phyloP scores from a whole-genome alignment of 768 basidiomycete genomes.

The Panaeolus cyanescens region DNA sequence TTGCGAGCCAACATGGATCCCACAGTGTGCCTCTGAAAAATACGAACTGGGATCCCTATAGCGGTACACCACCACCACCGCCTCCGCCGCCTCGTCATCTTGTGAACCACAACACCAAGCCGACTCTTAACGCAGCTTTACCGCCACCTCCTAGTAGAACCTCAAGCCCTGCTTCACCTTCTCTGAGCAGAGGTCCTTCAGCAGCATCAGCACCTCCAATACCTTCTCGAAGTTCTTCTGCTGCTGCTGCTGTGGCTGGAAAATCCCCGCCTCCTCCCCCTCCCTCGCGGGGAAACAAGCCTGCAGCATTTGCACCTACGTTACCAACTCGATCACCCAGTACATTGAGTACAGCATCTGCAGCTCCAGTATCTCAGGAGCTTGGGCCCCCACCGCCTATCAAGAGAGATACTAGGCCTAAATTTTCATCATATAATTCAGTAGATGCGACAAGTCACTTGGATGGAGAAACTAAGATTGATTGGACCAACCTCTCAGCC shows the following conservation, averaged over 20 bases:
- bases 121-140: conserved; percentile 20
- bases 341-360: conserved; percentile 11
- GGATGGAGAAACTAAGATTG: conserved; percentile 37
- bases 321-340: conserved; percentile 19
- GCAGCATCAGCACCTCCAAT: conserved; percentile 18
- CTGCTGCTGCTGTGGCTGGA: neutral
- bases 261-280: conserved; percentile 22
- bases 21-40: conserved; percentile 59
- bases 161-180: conserved; percentile 16
- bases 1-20: neutral
- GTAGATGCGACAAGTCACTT: conserved; percentile 6
- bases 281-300: conserved; percentile 21
- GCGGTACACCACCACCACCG: conserved; percentile 51
- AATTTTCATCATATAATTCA: conserved; percentile 10
- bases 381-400: conserved; percentile 33
- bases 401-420: conserved; percentile 15
- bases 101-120: conserved; percentile 32
- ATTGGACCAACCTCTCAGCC: conserved; percentile 68
- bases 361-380: conserved; percentile 6
- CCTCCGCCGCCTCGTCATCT: conserved; percentile 43
- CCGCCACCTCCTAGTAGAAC: conserved; percentile 41
- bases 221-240: neutral
- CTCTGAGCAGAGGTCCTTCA: conserved; percentile 14
- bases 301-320: conserved; percentile 20
- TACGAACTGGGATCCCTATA: conserved; percentile 66